Evolutionary conservation across 257 asterid genomes (phyloP).

Genomic region (Gentiana straminea): DNA sequence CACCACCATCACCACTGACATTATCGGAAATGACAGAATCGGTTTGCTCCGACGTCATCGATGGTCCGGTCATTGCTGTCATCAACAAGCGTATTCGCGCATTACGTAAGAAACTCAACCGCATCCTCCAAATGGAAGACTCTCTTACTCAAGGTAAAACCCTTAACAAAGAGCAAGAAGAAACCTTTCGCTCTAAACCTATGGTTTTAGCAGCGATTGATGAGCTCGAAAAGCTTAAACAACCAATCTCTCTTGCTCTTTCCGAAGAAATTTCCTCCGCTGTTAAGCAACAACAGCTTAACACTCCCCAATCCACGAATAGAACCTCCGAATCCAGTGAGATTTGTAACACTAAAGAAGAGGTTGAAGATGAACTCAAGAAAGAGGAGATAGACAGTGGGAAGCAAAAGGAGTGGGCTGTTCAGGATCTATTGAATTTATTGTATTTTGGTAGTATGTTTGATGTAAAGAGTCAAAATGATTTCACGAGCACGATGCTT

Average conservation of each 20-base stretch:
- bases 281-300: conserved; percentile 4
- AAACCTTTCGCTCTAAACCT: conserved; percentile 50
- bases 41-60: conserved; percentile 30
- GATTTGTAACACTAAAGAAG: background rate
- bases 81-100: conserved; percentile 76
- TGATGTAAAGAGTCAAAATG: conserved; percentile 25
- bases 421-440: conserved; percentile 43
- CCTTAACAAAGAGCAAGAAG: conserved; percentile 71
- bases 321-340: background rate
- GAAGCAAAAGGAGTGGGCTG: conserved; percentile 1
- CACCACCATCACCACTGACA: no score
- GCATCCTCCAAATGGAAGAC: conserved; percentile 68
- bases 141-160: conserved; percentile 40
- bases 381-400: conserved; percentile 9
- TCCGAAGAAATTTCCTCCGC: conserved; percentile 36
- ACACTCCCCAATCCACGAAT: background rate
- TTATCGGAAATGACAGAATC: conserved; percentile 5
- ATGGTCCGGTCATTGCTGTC: conserved; percentile 50
- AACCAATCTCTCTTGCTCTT: conserved; percentile 45
- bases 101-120: conserved; percentile 53
- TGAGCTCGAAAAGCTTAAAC: conserved; percentile 70
- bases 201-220: conserved; percentile 39
- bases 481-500: conserved; percentile 13
- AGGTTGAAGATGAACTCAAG: conserved; percentile 6
- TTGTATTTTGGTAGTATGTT: conserved; percentile 56